phyloP scores from a whole-genome alignment of 495 filamentous ascomycete genomes.

The Xylaria palmicola region DNA sequence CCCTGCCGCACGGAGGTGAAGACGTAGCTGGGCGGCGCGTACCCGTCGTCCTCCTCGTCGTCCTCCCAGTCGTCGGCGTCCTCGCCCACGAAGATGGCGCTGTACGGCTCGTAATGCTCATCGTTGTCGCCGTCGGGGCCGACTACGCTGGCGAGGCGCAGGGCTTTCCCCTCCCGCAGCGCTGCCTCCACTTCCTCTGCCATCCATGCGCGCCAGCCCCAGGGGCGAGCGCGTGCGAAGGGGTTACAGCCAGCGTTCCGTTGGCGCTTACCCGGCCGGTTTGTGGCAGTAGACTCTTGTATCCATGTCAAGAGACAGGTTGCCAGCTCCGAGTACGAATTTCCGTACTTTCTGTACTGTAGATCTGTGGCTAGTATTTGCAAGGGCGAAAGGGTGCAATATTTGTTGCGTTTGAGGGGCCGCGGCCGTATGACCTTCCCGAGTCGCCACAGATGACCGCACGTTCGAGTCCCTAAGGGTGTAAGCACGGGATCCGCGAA shows the following conservation, averaged over 20 bases:
- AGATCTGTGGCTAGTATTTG: slow-evolving; percentile 25
- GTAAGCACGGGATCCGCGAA: slow-evolving; percentile 28
- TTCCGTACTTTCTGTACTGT: slow-evolving; percentile 20
- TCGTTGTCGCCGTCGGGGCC: slow-evolving; percentile 4
- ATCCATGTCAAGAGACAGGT: neutral
- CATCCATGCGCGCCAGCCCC: slow-evolving; percentile 24
- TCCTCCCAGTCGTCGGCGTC: slow-evolving; percentile 19
- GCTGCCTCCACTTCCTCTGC: slow-evolving; percentile 22
- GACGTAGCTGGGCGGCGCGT: slow-evolving; percentile 16
- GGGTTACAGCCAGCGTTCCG: slow-evolving; percentile 3
- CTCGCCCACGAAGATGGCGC: slow-evolving; percentile 29
- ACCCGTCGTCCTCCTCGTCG: slow-evolving; percentile 10
- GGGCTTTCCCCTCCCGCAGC: slow-evolving; percentile 23
- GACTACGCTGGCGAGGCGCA: slow-evolving; percentile 31
- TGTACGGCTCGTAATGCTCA: slow-evolving; percentile 5
- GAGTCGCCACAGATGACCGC: slow-evolving; percentile 33
- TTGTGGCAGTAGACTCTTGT: neutral
- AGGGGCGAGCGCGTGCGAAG: neutral
- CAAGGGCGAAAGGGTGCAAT: slow-evolving; percentile 20
- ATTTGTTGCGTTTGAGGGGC: slow-evolving; percentile 26
- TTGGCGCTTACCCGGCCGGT: slow-evolving; percentile 2
- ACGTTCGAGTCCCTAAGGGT: slow-evolving; percentile 21
- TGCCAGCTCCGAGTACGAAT: slow-evolving; percentile 19
- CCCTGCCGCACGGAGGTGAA: slow-evolving; percentile 22
- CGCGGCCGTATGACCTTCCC: slow-evolving; percentile 27